These are phyloP conservation scores for Leucogyrophana mollusca DNA, from an alignment of 768 basidiomycete species.

Conservation along the genomic window DNA sequence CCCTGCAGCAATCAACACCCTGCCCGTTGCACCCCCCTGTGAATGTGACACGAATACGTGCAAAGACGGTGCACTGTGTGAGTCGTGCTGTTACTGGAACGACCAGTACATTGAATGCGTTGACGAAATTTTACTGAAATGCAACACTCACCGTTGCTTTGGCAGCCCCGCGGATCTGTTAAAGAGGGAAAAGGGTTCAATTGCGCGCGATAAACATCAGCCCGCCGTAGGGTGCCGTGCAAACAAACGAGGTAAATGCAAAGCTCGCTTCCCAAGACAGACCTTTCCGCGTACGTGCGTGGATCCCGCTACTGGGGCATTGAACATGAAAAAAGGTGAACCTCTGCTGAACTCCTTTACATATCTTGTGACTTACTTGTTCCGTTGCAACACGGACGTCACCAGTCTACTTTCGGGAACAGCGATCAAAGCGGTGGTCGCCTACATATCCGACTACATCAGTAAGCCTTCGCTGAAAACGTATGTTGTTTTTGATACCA, in stretches of 20 bases:
- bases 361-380: slow-evolving; percentile 27
- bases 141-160: background rate
- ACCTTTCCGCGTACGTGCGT: slow-evolving; percentile 21
- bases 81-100: too few species aligned
- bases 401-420: slow-evolving; percentile 39
- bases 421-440: slow-evolving; percentile 34
- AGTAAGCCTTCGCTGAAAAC: slow-evolving; percentile 40
- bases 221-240: slow-evolving; percentile 20
- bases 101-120: too few species aligned
- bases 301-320: slow-evolving; percentile 26
- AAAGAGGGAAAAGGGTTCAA: background rate
- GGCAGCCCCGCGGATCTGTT: background rate
- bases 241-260: slow-evolving; percentile 30
- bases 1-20: too few species aligned
- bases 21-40: too few species aligned
- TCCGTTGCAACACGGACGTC: slow-evolving; percentile 39
- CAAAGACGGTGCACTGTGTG: too few species aligned
- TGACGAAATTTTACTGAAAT: too few species aligned
- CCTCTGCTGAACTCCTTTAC: slow-evolving; percentile 36
- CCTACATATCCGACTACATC: slow-evolving; percentile 44
- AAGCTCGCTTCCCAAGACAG: slow-evolving; percentile 33
- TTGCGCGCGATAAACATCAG: background rate
- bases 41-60: too few species aligned
- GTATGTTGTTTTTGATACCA: slow-evolving; percentile 34
- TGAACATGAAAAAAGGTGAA: slow-evolving; percentile 29